phyloP scores from a whole-genome alignment of 2,329 filamentous ascomycete genomes.

The Dryadomyces quercus-mongolicae region DNA sequence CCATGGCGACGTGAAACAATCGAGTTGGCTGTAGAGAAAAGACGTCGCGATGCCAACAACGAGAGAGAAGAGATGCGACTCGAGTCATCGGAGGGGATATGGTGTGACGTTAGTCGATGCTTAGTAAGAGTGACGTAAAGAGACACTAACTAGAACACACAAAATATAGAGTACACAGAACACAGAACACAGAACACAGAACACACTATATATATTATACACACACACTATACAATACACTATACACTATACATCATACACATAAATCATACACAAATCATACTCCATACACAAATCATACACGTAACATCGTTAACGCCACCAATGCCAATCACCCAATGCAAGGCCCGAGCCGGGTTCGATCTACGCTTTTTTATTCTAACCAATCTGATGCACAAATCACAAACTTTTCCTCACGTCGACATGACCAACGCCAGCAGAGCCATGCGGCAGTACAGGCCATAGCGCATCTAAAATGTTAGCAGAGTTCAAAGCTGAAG shows the following conservation, averaged over 20 bases:
- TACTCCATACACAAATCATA: slow-evolving; percentile 6
- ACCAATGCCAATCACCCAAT: slow-evolving; percentile 11
- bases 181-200: background rate
- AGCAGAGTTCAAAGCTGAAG: no score
- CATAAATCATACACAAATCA: slow-evolving; percentile 1
- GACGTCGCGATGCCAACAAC: background rate
- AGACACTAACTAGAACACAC: background rate
- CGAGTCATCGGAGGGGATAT: background rate
- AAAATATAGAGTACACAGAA: background rate
- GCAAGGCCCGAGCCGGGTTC: slow-evolving; percentile 5
- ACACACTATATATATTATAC: background rate
- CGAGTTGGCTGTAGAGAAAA: background rate
- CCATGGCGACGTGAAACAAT: slow-evolving; percentile 7
- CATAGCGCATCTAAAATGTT: slow-evolving; percentile 78
- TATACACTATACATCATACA: background rate
- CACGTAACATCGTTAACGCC: slow-evolving; percentile 7
- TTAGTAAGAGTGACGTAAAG: background rate
- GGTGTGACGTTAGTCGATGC: background rate
- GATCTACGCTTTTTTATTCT: slow-evolving; percentile 10
- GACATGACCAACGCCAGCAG: slow-evolving; percentile 86
- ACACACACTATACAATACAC: no score
- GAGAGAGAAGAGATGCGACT: background rate
- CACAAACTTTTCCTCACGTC: slow-evolving; percentile 12
- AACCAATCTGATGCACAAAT: background rate
- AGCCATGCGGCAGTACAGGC: slow-evolving; percentile 96